Evolutionary conservation across 2,329 filamentous ascomycete species (phyloP).

Genomic region (Epicoccum sorghinum): DNA sequence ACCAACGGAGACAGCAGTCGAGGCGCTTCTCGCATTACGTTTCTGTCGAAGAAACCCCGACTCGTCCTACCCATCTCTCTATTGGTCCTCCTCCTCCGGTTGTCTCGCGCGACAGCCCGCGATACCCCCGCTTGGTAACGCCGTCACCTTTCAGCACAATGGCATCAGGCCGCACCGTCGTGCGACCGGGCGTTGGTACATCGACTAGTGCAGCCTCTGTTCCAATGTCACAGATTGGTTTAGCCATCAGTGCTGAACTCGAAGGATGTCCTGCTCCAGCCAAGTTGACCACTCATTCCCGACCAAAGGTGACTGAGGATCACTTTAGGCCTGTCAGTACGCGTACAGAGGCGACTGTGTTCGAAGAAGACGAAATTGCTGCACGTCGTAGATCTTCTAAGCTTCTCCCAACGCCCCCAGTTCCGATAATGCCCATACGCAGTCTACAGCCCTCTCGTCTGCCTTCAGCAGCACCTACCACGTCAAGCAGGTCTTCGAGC

Average conservation of each 20-base stretch:
- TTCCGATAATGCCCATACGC: conserved; percentile 44
- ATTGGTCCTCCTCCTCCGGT: conserved; percentile 23
- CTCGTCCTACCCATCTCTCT: conserved; percentile 23
- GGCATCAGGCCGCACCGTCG: conserved; percentile 19
- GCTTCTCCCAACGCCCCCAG: conserved; percentile 39
- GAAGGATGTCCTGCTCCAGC: conserved; percentile 31
- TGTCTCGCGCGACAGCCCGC: conserved; percentile 5
- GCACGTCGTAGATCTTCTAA: conserved; percentile 34
- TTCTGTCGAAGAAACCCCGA: conserved; percentile 11
- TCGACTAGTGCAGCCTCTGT: conserved; percentile 27
- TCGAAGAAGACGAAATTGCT: conserved; percentile 44
- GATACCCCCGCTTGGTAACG: conserved; percentile 8
- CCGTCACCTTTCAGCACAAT: conserved; percentile 17
- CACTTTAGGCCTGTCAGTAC: conserved; percentile 37
- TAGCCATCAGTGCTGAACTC: conserved; percentile 46
- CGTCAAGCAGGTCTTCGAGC: conserved; percentile 18
- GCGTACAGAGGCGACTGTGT: conserved; percentile 45
- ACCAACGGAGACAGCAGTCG: conserved; percentile 22
- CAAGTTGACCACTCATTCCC: conserved; percentile 15
- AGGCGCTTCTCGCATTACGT: conserved; percentile 33
- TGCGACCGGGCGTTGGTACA: conserved; percentile 31
- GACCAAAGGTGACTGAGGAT: conserved; percentile 14
- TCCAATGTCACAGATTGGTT: conserved; percentile 43
- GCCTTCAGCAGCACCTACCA: conserved; percentile 26
- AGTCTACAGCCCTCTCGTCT: conserved; percentile 39